Conservation (phyloP, 108 stramenopile genomes). For the Seminavis robusta region DNA sequence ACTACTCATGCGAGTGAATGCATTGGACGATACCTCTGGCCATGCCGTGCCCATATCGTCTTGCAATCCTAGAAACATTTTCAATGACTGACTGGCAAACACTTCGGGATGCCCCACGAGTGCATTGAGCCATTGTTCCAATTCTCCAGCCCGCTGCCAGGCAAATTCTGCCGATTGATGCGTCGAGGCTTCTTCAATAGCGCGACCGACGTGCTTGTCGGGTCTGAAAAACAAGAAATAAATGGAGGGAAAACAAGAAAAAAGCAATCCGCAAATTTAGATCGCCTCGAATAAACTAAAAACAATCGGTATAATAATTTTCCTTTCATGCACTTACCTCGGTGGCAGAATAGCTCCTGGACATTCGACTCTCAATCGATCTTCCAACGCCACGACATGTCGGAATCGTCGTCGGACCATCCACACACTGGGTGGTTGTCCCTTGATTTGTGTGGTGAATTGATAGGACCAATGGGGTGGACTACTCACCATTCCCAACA, state of each 20-base stretch:
- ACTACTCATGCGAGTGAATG: conserved; percentile 61
- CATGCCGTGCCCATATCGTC: conserved; percentile 89
- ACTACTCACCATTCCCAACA: conserved; percentile 36
- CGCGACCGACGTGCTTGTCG: conserved; percentile 79
- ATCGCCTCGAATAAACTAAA: conserved; percentile 6
- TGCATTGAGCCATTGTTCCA: conserved; percentile 61
- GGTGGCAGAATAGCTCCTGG: conserved; percentile 82
- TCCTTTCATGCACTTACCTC: conserved; percentile 21
- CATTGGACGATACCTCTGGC: conserved; percentile 80
- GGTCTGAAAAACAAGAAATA: conserved; percentile 36
- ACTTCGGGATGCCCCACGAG: conserved; percentile 64
- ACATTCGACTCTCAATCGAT: conserved; percentile 60
- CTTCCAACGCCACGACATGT: conserved; percentile 82
- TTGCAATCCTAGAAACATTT: conserved; percentile 71
- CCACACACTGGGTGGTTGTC: conserved; percentile 34
- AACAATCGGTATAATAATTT: neutral
- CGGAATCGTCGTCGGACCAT: conserved; percentile 82
- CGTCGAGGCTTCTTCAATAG: conserved; percentile 80
- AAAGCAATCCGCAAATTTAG: neutral
- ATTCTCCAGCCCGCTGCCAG: conserved; percentile 54
- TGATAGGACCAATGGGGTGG: conserved; percentile 82
- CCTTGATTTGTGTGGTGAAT: conserved; percentile 44
- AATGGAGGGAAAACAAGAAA: neutral
- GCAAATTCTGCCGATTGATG: conserved; percentile 84
- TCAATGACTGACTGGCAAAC: conserved; percentile 44